These are phyloP conservation scores for Echinochloa phyllopogon DNA, from an alignment of 176 grass and related monocot species.

Conservation along the genomic window DNA sequence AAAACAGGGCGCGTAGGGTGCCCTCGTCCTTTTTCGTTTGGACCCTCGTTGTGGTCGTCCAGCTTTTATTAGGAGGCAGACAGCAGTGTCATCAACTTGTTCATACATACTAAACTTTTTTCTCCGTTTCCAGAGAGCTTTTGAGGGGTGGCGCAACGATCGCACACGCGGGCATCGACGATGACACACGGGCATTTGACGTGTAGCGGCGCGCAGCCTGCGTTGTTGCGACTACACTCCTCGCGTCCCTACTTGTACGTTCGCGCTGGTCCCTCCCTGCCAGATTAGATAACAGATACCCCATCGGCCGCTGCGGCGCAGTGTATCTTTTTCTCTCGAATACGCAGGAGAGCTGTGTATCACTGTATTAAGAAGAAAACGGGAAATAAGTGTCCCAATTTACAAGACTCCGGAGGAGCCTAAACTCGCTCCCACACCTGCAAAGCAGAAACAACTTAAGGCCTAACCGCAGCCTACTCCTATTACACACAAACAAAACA, in stretches of 20 bases:
- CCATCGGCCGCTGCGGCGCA: not conserved
- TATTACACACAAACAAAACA: too few relatives aligned
- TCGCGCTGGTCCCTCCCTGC: not conserved
- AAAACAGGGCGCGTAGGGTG: not conserved
- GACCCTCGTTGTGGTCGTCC: not conserved
- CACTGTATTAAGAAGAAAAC: too few relatives aligned
- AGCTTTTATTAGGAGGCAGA: not conserved
- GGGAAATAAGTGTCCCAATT: too few relatives aligned
- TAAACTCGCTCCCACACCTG: too few relatives aligned
- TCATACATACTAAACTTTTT: not conserved
- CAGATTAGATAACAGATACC: not conserved
- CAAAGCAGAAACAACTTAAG: too few relatives aligned
- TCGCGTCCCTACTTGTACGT: not conserved
- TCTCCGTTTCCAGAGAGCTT: not conserved
- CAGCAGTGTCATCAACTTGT: not conserved
- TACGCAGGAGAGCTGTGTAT: too few relatives aligned
- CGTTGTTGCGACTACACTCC: not conserved
- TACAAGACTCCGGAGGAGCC: too few relatives aligned
- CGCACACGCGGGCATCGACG: not conserved
- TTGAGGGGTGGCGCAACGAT: not conserved
- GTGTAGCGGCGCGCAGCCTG: not conserved
- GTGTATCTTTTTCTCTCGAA: too few relatives aligned
- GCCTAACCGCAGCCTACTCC: too few relatives aligned
- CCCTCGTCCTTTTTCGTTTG: not conserved
- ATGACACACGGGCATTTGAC: not conserved